Evolutionary conservation across 768 basidiomycete species (phyloP), one percentile per base, ranked within the genome.

Genomic region (Lentinula sp.): DNA sequence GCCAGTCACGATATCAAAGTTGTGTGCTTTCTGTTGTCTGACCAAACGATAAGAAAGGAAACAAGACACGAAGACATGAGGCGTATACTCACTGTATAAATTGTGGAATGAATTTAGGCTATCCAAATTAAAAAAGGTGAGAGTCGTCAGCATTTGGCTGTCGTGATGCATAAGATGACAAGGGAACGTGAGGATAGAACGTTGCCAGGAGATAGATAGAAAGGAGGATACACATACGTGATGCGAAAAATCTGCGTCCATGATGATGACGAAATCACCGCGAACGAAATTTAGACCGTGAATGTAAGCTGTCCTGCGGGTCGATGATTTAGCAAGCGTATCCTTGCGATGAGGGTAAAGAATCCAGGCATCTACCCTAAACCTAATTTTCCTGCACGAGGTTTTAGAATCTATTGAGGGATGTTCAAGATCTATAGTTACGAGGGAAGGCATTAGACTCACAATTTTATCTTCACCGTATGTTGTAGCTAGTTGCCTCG

Each of bases 181-280:
- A 3, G 28, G 28, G 28, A 3, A 28, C 28, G 28, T 28, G 28
- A 28, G 28, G 28, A 28, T 28, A 28, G 28, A 28, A 28, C 28
- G 28, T 28, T 28, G 28, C 28, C 3, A 2, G 28, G 28, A 28
- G 20, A 48, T 23, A 12, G 15, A 18, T 5, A 32, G 35, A n/a
- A 20, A 59, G 16, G 32, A 60, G 46, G 18, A 62, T 32, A 41
- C 18, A 75, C 89, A 49, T 74, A 93, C 93, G 66, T 96, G 94
- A 69, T 96, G 94, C 5, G 93, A 95, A 73, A 96, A 95, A 75
- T 96, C 94, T 55, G 94, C 94, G 67, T 96, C 94, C 94, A 96
- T 96, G 71, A 96, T 95, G 69, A 95, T 91, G 20, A 95, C 92
- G 75, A 95, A 96, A 73, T 93, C 91, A 8, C 94, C 94, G 0